Evolutionary conservation across 371 early-diverging fungal species (phyloP), one percentile per base, ranked within the genome.

Genomic region (Apophysomyces ossiformis): DNA sequence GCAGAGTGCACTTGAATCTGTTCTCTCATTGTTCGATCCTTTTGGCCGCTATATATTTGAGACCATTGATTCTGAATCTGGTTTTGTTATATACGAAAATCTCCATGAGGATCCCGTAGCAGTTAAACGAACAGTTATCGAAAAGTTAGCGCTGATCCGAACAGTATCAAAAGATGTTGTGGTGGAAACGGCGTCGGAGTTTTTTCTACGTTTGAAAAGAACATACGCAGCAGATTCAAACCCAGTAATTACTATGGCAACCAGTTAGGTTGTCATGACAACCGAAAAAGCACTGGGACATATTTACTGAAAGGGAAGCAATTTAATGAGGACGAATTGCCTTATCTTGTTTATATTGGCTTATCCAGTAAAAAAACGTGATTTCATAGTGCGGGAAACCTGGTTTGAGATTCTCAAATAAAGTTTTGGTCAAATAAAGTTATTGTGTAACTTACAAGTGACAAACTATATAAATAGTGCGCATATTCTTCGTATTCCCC

Each of bases 11-110:
- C 32, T 5, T 26, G 16, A 58, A 4, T n/a, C n/a, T 47, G 41
- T 67, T 6, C 43, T 50, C 5, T 32, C 56, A 1, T 1, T 72
- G 4, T 72, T 82, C 41, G 38, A 39, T 16, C 59, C 58, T 5
- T 61, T 67, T 57, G 79, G 78, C 7, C 71, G 76, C 16, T 43
- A 68, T 44, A 67, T 76, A n/a, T 43, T 77, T 12, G 78, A 82
- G 37, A 26, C 35, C 1, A 61, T 65, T 1, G 67, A 71, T 37
- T 64, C 65, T 15, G 35, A n/a, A 12, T 67, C 72, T n/a, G 70
- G 64, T 11, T 78, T 71, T 69, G 69, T 77, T 16, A 59, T 73
- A 6, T 82, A 72, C 57, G 76, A 77, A 57, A 69, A 72, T 9
- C 41, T 74, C 0, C 60, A 37, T 1, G 57, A 57, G 4, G 58